Evolutionary conservation across 352 stramenopile species (phyloP).

Genomic region (Pythium angustatum): DNA sequence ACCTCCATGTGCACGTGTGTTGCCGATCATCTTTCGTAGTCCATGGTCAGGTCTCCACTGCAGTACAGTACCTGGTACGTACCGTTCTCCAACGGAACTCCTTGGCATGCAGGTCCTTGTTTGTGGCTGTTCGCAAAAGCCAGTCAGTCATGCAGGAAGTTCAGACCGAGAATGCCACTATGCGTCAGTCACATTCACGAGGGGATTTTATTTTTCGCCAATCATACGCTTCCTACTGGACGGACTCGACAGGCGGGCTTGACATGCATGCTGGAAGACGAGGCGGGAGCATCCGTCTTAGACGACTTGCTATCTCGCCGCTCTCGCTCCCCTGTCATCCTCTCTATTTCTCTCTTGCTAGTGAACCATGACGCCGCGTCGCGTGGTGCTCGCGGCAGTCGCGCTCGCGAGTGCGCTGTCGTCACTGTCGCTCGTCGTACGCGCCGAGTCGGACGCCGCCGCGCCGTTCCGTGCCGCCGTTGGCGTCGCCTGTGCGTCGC

Average conservation of each 20-base stretch:
- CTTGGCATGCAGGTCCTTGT: no score
- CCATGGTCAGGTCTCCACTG: no score
- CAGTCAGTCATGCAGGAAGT: neutral
- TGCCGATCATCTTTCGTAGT: neutral
- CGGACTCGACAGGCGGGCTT: no score
- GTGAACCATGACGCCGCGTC: no score
- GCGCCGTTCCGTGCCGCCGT: conserved; percentile 39
- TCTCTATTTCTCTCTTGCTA: neutral
- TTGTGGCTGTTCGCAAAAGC: neutral
- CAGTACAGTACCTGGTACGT: no score
- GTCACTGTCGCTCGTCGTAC: neutral
- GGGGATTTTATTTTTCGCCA: neutral
- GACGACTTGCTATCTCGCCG: neutral
- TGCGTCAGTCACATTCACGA: neutral
- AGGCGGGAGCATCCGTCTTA: neutral
- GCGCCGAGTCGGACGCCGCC: neutral
- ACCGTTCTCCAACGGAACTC: no score
- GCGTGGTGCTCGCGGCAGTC: neutral
- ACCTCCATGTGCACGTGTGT: neutral
- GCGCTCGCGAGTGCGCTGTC: neutral
- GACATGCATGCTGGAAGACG: neutral
- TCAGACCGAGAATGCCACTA: conserved; percentile 10
- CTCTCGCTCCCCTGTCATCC: neutral
- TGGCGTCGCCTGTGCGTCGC: conserved; percentile 46
- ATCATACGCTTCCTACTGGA: neutral